Conservation (phyloP, 1,284 basidiomycete genomes). For the Pseudozyma hubeiensis region DNA sequence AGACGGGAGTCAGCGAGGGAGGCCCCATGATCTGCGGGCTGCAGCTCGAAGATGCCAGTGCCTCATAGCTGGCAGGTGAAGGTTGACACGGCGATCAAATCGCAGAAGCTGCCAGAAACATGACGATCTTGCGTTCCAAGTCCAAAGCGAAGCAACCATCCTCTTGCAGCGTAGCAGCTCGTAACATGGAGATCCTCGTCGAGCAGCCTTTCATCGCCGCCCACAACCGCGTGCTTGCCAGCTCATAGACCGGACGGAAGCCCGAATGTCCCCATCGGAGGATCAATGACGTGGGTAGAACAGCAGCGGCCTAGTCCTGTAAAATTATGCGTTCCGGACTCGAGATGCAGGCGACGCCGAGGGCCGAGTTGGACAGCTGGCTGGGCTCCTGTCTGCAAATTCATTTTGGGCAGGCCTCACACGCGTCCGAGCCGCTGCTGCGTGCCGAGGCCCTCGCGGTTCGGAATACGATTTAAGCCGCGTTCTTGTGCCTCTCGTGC, state of each 20-base stretch:
- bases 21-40: neutral
- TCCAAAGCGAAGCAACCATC: too few species aligned
- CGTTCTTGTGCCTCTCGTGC: too few species aligned
- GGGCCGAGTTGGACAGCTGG: conserved; percentile 37
- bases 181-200: neutral
- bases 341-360: conserved; percentile 35
- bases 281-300: conserved; percentile 14
- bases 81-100: too few species aligned
- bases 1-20: neutral
- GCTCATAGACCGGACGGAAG: neutral
- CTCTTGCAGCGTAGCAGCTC: too few species aligned
- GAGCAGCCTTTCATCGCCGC: neutral
- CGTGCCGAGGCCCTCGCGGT: conserved; percentile 13
- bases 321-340: conserved; percentile 27
- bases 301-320: neutral
- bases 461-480: neutral
- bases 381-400: conserved; percentile 4
- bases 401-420: neutral
- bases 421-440: conserved; percentile 33
- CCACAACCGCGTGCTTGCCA: neutral
- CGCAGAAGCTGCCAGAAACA: too few species aligned
- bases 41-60: too few species aligned
- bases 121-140: too few species aligned
- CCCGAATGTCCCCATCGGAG: neutral
- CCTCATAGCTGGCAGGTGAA: too few species aligned